Evolutionary conservation across 2,329 filamentous ascomycete genomes (phyloP).

Genomic region (Teratosphaeria zuluensis): DNA sequence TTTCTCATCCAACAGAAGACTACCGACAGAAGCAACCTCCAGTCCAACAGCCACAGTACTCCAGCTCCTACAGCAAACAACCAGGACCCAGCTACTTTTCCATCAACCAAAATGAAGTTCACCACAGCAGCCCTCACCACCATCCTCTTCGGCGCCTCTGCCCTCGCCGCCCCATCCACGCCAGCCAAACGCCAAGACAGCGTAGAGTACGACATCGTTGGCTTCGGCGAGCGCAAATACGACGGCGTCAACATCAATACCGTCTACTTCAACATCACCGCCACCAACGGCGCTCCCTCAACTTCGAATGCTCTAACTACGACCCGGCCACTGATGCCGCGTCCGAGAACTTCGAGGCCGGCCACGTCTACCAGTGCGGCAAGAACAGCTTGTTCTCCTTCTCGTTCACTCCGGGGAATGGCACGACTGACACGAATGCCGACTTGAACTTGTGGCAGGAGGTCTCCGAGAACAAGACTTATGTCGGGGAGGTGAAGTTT

Average conservation of each 20-base stretch:
- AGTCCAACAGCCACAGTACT: neutral
- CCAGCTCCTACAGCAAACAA: neutral
- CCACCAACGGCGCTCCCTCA: slow-evolving; percentile 8
- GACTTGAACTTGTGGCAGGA: slow-evolving; percentile 8
- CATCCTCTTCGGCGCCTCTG: slow-evolving; percentile 2
- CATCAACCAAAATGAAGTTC: slow-evolving; percentile 10
- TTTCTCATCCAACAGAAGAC: neutral
- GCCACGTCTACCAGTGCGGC: slow-evolving; percentile 7
- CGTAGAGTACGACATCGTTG: slow-evolving; percentile 7
- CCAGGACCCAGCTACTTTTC: neutral
- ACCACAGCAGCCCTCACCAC: slow-evolving; percentile 8
- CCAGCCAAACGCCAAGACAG: neutral
- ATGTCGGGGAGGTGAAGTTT: neutral
- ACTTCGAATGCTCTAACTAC: slow-evolving; percentile 7
- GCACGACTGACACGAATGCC: slow-evolving; percentile 1
- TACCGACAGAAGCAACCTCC: neutral
- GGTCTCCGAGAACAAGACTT: neutral
- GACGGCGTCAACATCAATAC: slow-evolving; percentile 6
- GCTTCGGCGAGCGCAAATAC: slow-evolving; percentile 7
- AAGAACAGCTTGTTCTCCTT: slow-evolving; percentile 6
- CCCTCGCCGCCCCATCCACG: slow-evolving; percentile 5
- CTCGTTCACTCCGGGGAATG: slow-evolving; percentile 2
- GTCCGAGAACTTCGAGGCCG: slow-evolving; percentile 3
- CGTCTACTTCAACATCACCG: slow-evolving; percentile 9
- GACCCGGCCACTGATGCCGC: neutral